phyloP scores from a whole-genome alignment of 768 basidiomycete genomes.

The Coprinopsis marcescibilis region DNA sequence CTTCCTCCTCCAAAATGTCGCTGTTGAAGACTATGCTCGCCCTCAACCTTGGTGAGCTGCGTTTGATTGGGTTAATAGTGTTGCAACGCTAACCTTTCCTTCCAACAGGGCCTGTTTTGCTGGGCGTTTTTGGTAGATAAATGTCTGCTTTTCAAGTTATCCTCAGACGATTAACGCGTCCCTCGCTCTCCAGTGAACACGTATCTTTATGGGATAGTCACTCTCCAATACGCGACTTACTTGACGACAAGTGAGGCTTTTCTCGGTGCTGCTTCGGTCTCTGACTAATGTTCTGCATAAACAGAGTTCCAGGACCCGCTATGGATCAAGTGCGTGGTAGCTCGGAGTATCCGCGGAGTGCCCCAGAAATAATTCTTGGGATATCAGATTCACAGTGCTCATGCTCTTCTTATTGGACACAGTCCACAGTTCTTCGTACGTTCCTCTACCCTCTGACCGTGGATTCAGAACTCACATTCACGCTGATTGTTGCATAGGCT shows the following conservation, averaged over 20 bases:
- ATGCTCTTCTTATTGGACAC: constrained; percentile 28
- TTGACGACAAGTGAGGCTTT: constrained; percentile 19
- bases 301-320: constrained; percentile 30
- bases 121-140: constrained; percentile 25
- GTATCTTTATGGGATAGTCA: constrained; percentile 29
- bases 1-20: background rate
- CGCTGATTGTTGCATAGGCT: constrained; percentile 20
- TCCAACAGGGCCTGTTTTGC: constrained; percentile 22
- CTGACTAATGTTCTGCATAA: background rate
- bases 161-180: background rate
- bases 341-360: background rate
- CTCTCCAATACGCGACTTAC: constrained; percentile 28
- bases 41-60: constrained; percentile 3
- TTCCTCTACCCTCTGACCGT: constrained; percentile 6
- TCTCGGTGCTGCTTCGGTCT: background rate
- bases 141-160: background rate
- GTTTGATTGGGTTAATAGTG: background rate
- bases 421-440: constrained; percentile 29
- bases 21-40: background rate
- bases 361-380: background rate
- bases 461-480: background rate
- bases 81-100: background rate
- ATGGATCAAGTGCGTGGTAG: constrained; percentile 26
- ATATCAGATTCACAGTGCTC: constrained; percentile 23
- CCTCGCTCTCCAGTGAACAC: constrained; percentile 15